phyloP scores from a whole-genome alignment of 768 basidiomycete genomes.

The Lyophyllum shimeji region DNA sequence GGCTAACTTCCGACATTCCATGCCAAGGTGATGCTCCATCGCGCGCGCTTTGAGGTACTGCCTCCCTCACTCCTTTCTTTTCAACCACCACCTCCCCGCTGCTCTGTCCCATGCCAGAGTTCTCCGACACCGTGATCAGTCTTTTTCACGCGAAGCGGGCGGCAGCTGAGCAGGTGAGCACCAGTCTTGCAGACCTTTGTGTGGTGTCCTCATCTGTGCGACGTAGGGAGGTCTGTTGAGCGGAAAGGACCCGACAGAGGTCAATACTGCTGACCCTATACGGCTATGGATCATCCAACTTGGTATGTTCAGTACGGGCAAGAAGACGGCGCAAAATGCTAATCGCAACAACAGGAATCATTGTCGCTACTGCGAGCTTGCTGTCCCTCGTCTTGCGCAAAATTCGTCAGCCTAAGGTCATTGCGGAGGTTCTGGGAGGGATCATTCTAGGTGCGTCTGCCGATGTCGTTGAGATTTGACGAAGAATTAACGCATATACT shows the following conservation, averaged over 20 bases:
- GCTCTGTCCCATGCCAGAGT: slow-evolving; percentile 32
- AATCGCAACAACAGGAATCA: slow-evolving; percentile 55
- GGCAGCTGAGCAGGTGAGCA: slow-evolving; percentile 39
- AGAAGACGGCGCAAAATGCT: background rate
- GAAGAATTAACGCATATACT: slow-evolving; percentile 9
- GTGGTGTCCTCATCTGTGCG: background rate
- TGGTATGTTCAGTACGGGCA: slow-evolving; percentile 39
- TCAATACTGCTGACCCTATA: slow-evolving; percentile 69
- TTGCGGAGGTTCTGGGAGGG: slow-evolving; percentile 83
- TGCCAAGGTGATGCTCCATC: background rate
- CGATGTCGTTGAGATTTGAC: slow-evolving; percentile 35
- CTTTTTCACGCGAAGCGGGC: slow-evolving; percentile 35
- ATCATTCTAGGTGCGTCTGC: slow-evolving; percentile 79
- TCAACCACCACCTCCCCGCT: background rate
- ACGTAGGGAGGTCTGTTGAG: slow-evolving; percentile 70
- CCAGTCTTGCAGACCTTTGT: background rate
- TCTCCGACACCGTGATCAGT: slow-evolving; percentile 35
- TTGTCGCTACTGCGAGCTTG: slow-evolving; percentile 76
- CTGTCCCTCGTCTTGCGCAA: slow-evolving; percentile 72
- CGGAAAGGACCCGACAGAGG: slow-evolving; percentile 70
- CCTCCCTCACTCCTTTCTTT: background rate
- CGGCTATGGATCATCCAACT: slow-evolving; percentile 79
- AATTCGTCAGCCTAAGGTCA: slow-evolving; percentile 83
- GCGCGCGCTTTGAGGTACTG: background rate
- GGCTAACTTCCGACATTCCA: background rate